These are phyloP conservation scores for Blastocystis sp. DNA, from an alignment of 352 stramenopile species.

Conservation along the genomic window DNA sequence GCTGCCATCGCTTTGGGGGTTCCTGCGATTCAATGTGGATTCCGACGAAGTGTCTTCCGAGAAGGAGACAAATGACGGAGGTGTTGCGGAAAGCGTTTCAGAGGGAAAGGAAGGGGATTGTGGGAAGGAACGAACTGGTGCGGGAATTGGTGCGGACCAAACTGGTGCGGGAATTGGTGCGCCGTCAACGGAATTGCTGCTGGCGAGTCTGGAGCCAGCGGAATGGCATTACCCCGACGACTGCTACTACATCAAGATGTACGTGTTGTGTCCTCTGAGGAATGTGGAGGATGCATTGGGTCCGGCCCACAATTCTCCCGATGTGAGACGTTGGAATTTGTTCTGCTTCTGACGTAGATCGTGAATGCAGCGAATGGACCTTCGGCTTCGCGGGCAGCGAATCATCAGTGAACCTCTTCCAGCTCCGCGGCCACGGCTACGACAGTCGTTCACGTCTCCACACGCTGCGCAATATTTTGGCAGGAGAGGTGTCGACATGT, in stretches of 20 bases:
- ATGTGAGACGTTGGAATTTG: background rate
- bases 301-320: background rate
- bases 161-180: background rate
- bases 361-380: constrained; percentile 22
- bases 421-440: constrained; percentile 5
- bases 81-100: too few species aligned
- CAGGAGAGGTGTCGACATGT: background rate
- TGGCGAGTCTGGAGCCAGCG: background rate
- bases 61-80: too few species aligned
- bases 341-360: background rate
- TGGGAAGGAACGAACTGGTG: background rate
- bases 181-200: background rate
- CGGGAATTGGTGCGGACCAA: background rate
- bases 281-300: background rate
- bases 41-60: too few species aligned
- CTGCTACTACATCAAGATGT: constrained; percentile 52
- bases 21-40: constrained; percentile 21
- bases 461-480: constrained; percentile 27
- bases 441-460: constrained; percentile 20
- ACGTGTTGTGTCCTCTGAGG: background rate
- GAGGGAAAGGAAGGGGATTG: background rate
- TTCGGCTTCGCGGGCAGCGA: background rate
- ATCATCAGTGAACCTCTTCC: constrained; percentile 13
- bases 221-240: constrained; percentile 36
- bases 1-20: constrained; percentile 19